A percentile compares a stretch with the other conserved stretches of the same genome.
These are phyloP conservation scores for Sugiyamaella sp. DNA, from an alignment of 1,139 yeast species.

Conservation along the genomic window DNA sequence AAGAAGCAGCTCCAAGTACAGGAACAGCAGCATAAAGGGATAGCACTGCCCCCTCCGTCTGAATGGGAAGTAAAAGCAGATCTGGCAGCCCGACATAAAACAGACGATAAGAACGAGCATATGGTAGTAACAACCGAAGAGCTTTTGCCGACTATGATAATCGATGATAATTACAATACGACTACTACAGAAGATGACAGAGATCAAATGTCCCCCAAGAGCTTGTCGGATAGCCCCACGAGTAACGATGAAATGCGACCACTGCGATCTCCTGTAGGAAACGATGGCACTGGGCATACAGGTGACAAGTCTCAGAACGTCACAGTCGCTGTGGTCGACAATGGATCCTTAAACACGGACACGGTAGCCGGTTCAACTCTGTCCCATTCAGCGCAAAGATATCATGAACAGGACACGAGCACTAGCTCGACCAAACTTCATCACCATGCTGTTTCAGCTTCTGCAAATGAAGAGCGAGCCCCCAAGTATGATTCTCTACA, in stretches of 20 bases:
- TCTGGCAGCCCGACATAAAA: neutral
- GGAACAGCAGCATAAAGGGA: neutral
- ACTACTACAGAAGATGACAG: neutral
- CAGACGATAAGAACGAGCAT: neutral
- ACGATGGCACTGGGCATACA: too few relatives aligned
- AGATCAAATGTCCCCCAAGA: neutral
- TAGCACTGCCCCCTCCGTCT: neutral
- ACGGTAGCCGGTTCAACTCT: too few relatives aligned
- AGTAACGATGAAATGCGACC: neutral
- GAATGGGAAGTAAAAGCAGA: neutral
- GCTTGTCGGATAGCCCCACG: neutral
- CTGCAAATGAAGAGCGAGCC: neutral
- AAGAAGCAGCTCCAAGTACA: neutral
- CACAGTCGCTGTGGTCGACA: too few relatives aligned
- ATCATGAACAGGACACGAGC: too few relatives aligned
- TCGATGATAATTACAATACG: conserved; percentile 4
- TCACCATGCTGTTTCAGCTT: too few relatives aligned
- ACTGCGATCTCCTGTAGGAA: too few relatives aligned
- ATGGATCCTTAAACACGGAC: too few relatives aligned
- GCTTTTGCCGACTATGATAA: neutral
- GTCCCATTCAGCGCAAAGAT: too few relatives aligned
- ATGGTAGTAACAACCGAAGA: neutral
- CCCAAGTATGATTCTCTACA: neutral
- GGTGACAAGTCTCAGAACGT: too few relatives aligned
- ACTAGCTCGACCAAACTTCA: too few relatives aligned